Evolutionary conservation across 2,329 filamentous ascomycete genomes (phyloP).

Genomic region (Albifimbria verrucaria): DNA sequence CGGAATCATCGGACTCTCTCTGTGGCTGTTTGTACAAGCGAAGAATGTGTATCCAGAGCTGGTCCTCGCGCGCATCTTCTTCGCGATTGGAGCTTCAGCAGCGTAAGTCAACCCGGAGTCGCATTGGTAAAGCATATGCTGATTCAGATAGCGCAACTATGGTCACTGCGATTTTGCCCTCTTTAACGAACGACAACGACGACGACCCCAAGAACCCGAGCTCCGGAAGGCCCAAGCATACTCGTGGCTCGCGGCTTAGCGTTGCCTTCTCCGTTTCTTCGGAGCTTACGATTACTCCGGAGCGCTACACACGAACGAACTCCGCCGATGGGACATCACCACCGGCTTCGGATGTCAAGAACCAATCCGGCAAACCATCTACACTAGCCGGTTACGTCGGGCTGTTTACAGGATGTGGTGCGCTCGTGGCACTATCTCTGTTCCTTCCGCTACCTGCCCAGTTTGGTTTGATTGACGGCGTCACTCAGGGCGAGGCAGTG

Average conservation of each 20-base stretch:
- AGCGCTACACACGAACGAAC: slow-evolving; percentile 44
- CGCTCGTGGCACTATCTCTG: slow-evolving; percentile 73
- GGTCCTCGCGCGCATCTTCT: slow-evolving; percentile 77
- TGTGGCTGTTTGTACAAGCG: slow-evolving; percentile 82
- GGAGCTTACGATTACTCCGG: slow-evolving; percentile 71
- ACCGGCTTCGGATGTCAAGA: slow-evolving; percentile 16
- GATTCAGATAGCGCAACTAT: slow-evolving; percentile 65
- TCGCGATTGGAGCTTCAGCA: slow-evolving; percentile 89
- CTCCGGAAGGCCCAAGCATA: slow-evolving; percentile 28
- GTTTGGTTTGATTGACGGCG: slow-evolving; percentile 68
- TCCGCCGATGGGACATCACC: slow-evolving; percentile 23
- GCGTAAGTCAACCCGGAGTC: slow-evolving; percentile 50
- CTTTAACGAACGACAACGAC: slow-evolving; percentile 52
- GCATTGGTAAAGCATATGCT: slow-evolving; percentile 10
- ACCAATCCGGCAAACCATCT: slow-evolving; percentile 43
- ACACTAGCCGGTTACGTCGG: slow-evolving; percentile 85
- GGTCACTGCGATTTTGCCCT: slow-evolving; percentile 92
- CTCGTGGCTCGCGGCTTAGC: slow-evolving; percentile 49
- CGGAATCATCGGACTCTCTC: slow-evolving; percentile 69
- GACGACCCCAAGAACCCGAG: slow-evolving; percentile 21
- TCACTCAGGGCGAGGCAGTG: slow-evolving; percentile 71
- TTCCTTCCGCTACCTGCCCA: slow-evolving; percentile 85
- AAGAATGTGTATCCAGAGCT: slow-evolving; percentile 85
- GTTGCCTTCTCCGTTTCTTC: slow-evolving; percentile 68
- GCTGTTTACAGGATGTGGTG: slow-evolving; percentile 87